Base-by-base conservation (phyloP, 1,284 basidiomycete genomes). In the Hemileia vastatrix region DNA sequence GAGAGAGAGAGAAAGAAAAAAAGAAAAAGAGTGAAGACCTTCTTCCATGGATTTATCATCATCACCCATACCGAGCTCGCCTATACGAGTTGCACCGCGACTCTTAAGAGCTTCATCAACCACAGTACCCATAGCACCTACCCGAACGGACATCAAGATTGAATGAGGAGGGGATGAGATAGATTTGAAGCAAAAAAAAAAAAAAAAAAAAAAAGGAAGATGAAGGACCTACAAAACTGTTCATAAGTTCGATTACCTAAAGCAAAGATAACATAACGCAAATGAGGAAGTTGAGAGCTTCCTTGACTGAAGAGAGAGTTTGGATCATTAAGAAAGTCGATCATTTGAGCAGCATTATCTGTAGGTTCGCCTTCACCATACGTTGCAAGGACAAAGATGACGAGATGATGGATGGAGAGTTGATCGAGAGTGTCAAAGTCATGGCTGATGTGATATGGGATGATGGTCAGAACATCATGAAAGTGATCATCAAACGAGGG, bases 21-120 rank as follows among this genome's bases (percentile, higher is more conserved):
- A 23, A 47, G 15, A 33, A n/a, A 2, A 27, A 5, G 4, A 32
- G 44, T 45, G 5, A n/a, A 19, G 1, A 52, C 57, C 57, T 79
- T 98, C 95, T 77, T 98, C 94, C 90, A 98, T 94, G 74, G 88
- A 92, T 81, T 95, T 95, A 78, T 98, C 94, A 76, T 98, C 94
- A 74, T 98, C 94, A 69, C 94, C 94, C 78, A 97, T 92, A 18
- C 94, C 95, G 47, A 86, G 83, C 76, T 88, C 86, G 56, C 93
- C 93, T 57, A 98, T 88, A 65, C 91, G 84, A 64, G 82, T 78
- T 31, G 85, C 95, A 33, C 92, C 93, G 79, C 94, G 86, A 70
- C 85, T 84, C 6, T 81, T 75, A 63, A 98, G 80, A 49, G 84
- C 78, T 4, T 80, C 74, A 74, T 98, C 93, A 64, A 94, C 81